These are phyloP conservation scores for Mycena olivaceomarginata DNA, from an alignment of 768 basidiomycete genomes.

Conservation along the genomic window DNA sequence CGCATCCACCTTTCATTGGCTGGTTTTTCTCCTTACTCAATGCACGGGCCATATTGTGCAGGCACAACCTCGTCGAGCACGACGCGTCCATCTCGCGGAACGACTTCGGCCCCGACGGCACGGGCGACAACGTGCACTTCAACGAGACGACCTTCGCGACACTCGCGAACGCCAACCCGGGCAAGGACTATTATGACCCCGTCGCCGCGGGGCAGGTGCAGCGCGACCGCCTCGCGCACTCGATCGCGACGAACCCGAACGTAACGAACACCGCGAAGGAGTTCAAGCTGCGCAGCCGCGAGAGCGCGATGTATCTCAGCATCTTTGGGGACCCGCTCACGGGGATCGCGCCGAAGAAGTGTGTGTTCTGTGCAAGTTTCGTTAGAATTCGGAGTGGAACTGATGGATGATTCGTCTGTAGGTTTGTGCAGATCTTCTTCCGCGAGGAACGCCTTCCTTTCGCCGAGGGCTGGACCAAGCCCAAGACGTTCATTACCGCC, in stretches of 20 bases:
- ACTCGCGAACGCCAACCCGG: neutral
- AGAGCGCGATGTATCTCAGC: neutral
- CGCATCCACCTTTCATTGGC: too few relatives aligned
- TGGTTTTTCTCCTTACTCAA: too few relatives aligned
- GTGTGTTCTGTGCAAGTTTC: too few relatives aligned
- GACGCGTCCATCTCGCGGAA: neutral
- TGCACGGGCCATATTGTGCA: too few relatives aligned
- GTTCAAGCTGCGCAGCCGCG: slow-evolving; percentile 2
- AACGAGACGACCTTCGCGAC: neutral
- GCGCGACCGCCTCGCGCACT: neutral
- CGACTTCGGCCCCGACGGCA: neutral
- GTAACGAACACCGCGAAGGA: neutral
- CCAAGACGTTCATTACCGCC: neutral
- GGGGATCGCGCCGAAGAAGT: neutral
- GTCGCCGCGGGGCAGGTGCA: neutral
- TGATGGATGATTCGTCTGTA: neutral
- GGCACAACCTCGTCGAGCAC: neutral
- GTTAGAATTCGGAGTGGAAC: too few relatives aligned
- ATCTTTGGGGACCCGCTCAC: neutral
- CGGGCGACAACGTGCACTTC: neutral
- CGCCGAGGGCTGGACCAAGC: neutral
- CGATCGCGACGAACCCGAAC: neutral
- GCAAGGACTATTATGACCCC: neutral
- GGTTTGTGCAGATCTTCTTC: neutral
- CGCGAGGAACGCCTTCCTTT: slow-evolving; percentile 1